Conservation (phyloP, 768 basidiomycete genomes). For the Psilocybe azurescens region DNA sequence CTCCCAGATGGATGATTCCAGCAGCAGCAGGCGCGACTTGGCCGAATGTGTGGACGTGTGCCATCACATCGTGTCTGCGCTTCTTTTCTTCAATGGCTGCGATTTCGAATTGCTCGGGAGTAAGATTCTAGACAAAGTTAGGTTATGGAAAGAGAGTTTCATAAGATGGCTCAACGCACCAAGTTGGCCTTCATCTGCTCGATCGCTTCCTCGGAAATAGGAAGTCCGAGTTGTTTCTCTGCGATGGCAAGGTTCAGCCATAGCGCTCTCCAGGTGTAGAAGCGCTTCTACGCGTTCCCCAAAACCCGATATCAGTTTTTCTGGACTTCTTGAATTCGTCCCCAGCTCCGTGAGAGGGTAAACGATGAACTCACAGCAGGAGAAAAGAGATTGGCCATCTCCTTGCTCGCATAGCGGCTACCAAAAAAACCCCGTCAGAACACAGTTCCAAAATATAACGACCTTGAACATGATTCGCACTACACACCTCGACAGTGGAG, state of each 20-base stretch:
- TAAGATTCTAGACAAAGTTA: constrained; percentile 60
- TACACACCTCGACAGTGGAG: constrained; percentile 76
- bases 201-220: constrained; percentile 89
- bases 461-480: neutral
- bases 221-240: constrained; percentile 93
- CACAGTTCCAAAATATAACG: neutral
- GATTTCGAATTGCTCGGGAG: constrained; percentile 87
- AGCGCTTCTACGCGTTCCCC: constrained; percentile 71
- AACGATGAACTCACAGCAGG: constrained; percentile 63
- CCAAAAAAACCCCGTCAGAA: neutral
- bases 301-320: neutral
- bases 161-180: constrained; percentile 42
- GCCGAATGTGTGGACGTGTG: constrained; percentile 98
- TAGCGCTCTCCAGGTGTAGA: constrained; percentile 91
- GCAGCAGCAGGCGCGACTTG: constrained; percentile 92
- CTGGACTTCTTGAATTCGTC: neutral
- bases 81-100: constrained; percentile 97
- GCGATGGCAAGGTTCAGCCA: constrained; percentile 98
- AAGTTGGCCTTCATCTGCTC: constrained; percentile 94
- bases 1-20: constrained; percentile 95
- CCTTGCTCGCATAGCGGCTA: constrained; percentile 98
- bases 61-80: constrained; percentile 98
- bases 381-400: constrained; percentile 98
- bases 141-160: neutral
- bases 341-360: neutral